Base-by-base conservation (phyloP, 805 yeast species). In the Wickerhamiella sorbophila region DNA sequence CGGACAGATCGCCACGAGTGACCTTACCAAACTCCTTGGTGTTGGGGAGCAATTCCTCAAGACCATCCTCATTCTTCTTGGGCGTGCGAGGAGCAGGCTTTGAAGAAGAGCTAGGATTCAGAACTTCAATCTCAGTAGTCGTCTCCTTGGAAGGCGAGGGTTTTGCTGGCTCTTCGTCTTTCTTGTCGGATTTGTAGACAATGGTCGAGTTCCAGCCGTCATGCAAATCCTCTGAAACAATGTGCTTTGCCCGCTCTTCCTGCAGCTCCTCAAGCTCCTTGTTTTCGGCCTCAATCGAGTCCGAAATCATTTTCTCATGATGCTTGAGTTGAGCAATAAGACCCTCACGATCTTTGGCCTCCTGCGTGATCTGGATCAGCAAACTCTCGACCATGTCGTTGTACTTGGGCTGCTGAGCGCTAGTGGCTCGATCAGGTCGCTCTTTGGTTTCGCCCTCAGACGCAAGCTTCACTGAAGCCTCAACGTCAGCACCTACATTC, bases 371-470 rank as follows among this genome's bases (percentile, higher is more conserved):
- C 57, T 85, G 95, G n/a, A 71, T 71, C 51, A 88, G 72, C 52
- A 93, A 68, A 58, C 85, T 94, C 58, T 82, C 94, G 39, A 88
- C 75, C 96, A 88, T 87, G 54, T 86, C 96, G 56, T 79, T 81
- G 56, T 83, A 87, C 2, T 86, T 72, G 18, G 64, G 65, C 44
- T 55, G 62, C 35, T 55, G 56, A 1, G 52, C 53, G 27, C 52
- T 43, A 15, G 56, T 53, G 21, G 54, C 56, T 38, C 43, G 44
- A n/a, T 42, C 46, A 3, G 57, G 56, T 41, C 50, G 48, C 20
- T 32, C 31, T 68, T 3, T 60, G 24, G 52, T 45, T 33, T 45
- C 48, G 16, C 51, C 56, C 26, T 48, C 46, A 27, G 43, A 41
- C n/a, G 53, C 38, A 31, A 57, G 40, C 38, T 35, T 38, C 14